Base-by-base conservation (phyloP, 768 basidiomycete genomes). In the Hypsizygus marmoreus region DNA sequence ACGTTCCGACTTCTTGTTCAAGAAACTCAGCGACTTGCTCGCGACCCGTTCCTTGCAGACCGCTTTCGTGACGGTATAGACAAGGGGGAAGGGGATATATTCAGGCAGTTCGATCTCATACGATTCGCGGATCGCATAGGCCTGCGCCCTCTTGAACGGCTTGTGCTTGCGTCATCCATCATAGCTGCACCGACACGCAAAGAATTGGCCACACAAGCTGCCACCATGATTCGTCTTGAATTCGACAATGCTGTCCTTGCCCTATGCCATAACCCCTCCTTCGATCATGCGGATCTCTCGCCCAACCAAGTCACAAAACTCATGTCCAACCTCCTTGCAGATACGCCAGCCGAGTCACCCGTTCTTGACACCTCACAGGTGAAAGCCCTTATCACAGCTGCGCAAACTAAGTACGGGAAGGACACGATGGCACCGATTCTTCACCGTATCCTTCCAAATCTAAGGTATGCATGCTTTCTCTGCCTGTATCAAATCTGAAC, bases 31-130 rank as follows among this genome's bases (percentile, higher is more conserved):
- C 83, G 91, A 40, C 83, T 95, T 40, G 88, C 91, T 54, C 86
- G 90, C 50, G 92, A 94, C 76, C 92, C 92, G 50, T 85, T 84
- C 64, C 80, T 93, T 35, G 88, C 92, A 42, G 90, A 91, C 71
- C 83, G 91, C 53, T 95, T 94, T 68, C 82, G 90, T 50, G 91
- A 93, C 65, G 90, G 87, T 37, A 80, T 95, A 46, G 88, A 92
- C 76, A 88, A 84, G 63, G 90, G 86, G 40, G 89, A 93, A 62
- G 90, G 87, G 35, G 88, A 91, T 50, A 71, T 82, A 41, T 91
- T 93, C 64, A 80, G 87, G 46, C 76, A 84, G 58, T 92, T 94
- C 58, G 90, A 92, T 75, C 76, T 95, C 40, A 68, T 80, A 48
- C 82, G 88, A 70, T 93, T 93, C 58, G 77, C 80, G 49, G 88